Conservation (phyloP, 192 early-diverging fungal species). For the Chytriomyces sp. region DNA sequence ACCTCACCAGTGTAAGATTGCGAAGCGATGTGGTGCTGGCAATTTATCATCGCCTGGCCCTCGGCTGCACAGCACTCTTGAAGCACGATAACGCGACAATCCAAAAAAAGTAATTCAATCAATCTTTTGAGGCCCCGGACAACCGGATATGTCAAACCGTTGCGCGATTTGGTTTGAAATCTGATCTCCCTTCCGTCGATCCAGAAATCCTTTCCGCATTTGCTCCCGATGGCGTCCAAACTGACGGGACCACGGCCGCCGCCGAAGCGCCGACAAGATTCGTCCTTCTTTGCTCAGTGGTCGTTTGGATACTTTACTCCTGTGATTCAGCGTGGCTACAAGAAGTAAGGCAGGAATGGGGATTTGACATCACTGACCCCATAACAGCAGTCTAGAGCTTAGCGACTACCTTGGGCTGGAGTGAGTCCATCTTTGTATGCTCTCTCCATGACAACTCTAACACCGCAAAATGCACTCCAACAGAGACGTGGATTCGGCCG, state of each 20-base stretch:
- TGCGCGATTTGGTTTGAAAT: too few relatives aligned
- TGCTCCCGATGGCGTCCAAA: background rate
- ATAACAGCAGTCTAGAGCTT: conserved; percentile 18
- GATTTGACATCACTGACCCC: background rate
- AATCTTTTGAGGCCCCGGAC: background rate
- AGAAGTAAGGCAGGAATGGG: background rate
- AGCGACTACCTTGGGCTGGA: conserved; percentile 43
- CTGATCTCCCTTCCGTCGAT: too few relatives aligned
- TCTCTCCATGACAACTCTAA: background rate
- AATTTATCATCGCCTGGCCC: too few relatives aligned
- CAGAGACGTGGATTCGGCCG: conserved; percentile 32
- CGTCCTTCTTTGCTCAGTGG: conserved; percentile 27
- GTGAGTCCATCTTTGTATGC: background rate
- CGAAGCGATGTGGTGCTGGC: too few relatives aligned
- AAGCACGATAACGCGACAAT: too few relatives aligned
- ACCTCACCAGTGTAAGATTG: too few relatives aligned
- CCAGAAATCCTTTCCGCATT: too few relatives aligned
- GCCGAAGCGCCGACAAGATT: conserved; percentile 18
- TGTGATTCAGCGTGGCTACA: conserved; percentile 38
- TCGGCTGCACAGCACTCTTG: too few relatives aligned
- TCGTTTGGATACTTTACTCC: conserved; percentile 43
- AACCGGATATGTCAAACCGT: too few relatives aligned
- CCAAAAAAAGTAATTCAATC: background rate
- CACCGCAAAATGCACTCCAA: background rate
- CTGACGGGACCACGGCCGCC: background rate